Evolutionary conservation across 352 stramenopile species (phyloP), one percentile per base, ranked within the genome.

Genomic region (Pythium chondricola): DNA sequence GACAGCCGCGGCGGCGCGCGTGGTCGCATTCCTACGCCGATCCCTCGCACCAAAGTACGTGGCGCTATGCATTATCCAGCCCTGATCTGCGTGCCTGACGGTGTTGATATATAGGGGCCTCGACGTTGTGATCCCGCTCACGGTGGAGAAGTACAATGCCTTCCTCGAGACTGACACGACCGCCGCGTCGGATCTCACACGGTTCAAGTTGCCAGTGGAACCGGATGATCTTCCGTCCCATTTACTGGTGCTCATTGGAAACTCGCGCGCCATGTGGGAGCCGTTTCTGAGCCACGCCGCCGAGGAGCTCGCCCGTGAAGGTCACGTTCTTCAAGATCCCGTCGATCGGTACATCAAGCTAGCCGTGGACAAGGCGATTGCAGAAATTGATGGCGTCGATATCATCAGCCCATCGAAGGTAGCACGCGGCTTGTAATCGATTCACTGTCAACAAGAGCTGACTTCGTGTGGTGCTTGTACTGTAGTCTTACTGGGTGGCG

Each of bases 211-310:
- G 17, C 67, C 69, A 11, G 9, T 68, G 20, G 31, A 33, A 3
- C 39, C 30, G 20, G 2, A 20, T 18, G 2, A 20, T 18, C 22
- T 56, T 4, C 8, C 35, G 6, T 68, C 72, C 18, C 67, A 83
- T 56, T 65, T 84, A 24, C 36, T 89, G n/a, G 56, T 87, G 40
- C 65, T 89, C 42, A 57, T 89, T 41, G 77, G 77, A 41, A 87
- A 89, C 57, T 85, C 74, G 25, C 69, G 62, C 29, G 50, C 57
- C 9, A 40, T 87, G 24, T 89, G 77, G 77, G 16, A 43, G 20
- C 63, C 70, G 20, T 73, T 87, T 45, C 36, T 89, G 25, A 43
- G 59, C 20, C 71, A 74, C 36, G 66, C 71, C 2, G 42, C 30
- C 18, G 26, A 52, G 1, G 53, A 59, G 39, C 43, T 63, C 22